phyloP scores from a whole-genome alignment of 805 yeast species.

The Nakazawaea ishiwadae region DNA sequence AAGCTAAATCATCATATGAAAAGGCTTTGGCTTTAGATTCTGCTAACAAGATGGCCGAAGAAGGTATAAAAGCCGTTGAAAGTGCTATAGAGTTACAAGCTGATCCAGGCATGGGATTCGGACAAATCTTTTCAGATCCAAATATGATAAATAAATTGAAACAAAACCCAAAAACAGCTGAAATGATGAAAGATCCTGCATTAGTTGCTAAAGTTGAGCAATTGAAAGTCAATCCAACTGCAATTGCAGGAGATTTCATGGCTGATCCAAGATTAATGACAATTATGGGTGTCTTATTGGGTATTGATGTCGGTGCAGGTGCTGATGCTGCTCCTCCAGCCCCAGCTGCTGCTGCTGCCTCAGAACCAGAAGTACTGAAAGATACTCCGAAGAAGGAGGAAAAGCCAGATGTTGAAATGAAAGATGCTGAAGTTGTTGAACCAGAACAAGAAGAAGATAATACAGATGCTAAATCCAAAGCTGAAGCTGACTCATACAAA shows the following conservation, averaged over 20 bases:
- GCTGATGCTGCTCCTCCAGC: constrained; percentile 21
- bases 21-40: constrained; percentile 82
- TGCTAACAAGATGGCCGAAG: constrained; percentile 77
- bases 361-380: constrained; percentile 25
- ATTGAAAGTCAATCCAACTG: constrained; percentile 69
- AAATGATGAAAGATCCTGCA: constrained; percentile 80
- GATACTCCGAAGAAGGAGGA: constrained; percentile 17
- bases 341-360: constrained; percentile 17
- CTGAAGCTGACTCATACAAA: constrained; percentile 64
- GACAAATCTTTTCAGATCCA: constrained; percentile 77
- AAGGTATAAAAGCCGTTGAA: constrained; percentile 70
- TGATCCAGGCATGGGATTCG: constrained; percentile 65
- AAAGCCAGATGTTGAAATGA: constrained; percentile 29
- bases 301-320: constrained; percentile 59
- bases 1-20: constrained; percentile 65
- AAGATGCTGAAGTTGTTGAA: constrained; percentile 19
- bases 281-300: constrained; percentile 79
- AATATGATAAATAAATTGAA: constrained; percentile 68
- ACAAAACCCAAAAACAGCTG: constrained; percentile 82
- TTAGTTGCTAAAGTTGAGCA: constrained; percentile 64
- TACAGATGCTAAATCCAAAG: constrained; percentile 30
- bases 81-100: constrained; percentile 40
- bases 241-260: constrained; percentile 64
- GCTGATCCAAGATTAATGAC: constrained; percentile 86
- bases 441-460: constrained; percentile 15